Percentiles rank a stretch among this genome's conserved stretches.
Evolutionary conservation across 75 land plant species (phyloP).

Genomic region (Gnetum montanum): DNA sequence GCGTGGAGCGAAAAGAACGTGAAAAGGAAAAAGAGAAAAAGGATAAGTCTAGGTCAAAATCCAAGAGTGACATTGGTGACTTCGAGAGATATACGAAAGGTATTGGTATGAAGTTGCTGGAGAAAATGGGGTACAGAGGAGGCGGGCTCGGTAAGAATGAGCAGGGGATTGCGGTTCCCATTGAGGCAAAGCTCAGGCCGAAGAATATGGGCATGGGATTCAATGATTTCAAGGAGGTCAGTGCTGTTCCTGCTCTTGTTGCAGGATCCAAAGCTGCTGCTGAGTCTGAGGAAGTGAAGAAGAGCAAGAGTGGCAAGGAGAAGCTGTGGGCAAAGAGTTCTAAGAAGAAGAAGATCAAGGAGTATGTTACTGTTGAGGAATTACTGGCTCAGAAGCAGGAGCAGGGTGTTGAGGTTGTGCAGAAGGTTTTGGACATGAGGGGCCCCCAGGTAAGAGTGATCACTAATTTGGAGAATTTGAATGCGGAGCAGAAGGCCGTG

Average conservation of each 20-base stretch:
- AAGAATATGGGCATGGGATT: conserved; percentile 98
- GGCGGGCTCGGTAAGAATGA: conserved; percentile 85
- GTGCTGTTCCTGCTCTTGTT: conserved; percentile 17
- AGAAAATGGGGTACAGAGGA: conserved; percentile 94
- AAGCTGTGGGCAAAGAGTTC: conserved; percentile 60
- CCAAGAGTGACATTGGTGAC: conserved; percentile 27
- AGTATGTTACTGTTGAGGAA: conserved; percentile 60
- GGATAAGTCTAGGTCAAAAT: conserved; percentile 12
- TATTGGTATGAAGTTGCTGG: conserved; percentile 70
- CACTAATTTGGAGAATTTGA: conserved; percentile 78
- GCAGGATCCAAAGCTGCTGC: conserved; percentile 30
- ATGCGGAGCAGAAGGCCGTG: conserved; percentile 66
- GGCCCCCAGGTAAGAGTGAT: conserved; percentile 84
- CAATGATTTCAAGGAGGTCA: conserved; percentile 69
- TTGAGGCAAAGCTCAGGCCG: conserved; percentile 80
- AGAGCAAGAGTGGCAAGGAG: conserved; percentile 27
- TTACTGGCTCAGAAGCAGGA: conserved; percentile 63
- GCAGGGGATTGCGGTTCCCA: conserved; percentile 81
- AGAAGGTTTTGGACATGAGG: conserved; percentile 88
- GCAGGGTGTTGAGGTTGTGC: conserved; percentile 53
- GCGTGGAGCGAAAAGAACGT: conserved; percentile 49
- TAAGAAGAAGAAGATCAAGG: conserved; percentile 45
- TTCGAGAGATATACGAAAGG: conserved; percentile 89
- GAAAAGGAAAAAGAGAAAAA: conserved; percentile 39
- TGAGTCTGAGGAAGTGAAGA: conserved; percentile 24